Conservation (phyloP, 768 basidiomycete species). For the Mycena pura region DNA sequence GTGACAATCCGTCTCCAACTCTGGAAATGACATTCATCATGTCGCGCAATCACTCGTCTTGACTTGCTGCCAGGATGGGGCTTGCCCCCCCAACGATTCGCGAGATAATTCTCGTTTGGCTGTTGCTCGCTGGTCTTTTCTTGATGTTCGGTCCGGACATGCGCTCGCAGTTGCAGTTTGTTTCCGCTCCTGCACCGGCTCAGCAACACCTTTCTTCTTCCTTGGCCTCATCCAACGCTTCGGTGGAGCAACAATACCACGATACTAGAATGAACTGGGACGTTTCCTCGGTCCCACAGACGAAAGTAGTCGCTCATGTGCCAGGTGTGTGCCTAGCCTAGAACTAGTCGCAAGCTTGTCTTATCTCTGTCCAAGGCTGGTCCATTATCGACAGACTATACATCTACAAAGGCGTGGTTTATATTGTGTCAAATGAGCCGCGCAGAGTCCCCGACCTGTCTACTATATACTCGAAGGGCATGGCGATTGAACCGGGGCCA, state of each 20-base stretch:
- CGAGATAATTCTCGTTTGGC: constrained; percentile 49
- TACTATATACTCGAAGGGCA: constrained; percentile 59
- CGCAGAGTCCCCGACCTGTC: constrained; percentile 46
- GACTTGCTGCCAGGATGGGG: not conserved
- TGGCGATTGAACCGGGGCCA: constrained; percentile 52
- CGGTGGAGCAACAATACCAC: not conserved
- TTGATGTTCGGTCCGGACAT: constrained; percentile 15
- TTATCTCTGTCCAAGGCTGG: constrained; percentile 17
- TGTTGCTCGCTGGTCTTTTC: constrained; percentile 39
- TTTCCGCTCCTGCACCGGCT: constrained; percentile 23
- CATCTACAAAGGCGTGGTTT: constrained; percentile 22
- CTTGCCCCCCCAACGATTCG: constrained; percentile 46
- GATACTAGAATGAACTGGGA: constrained; percentile 48
- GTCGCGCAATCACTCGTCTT: not conserved
- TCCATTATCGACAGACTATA: constrained; percentile 18
- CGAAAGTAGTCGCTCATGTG: constrained; percentile 75
- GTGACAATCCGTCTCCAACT: not conserved
- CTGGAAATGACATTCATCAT: constrained; percentile 1
- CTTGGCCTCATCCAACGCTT: not conserved
- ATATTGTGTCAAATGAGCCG: constrained; percentile 19
- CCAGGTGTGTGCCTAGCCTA: constrained; percentile 55
- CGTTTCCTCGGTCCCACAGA: constrained; percentile 52
- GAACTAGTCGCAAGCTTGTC: not conserved
- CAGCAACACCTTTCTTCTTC: not conserved
- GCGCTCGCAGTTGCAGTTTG: constrained; percentile 16